Evolutionary conservation across 2,329 filamentous ascomycete genomes (phyloP).

Genomic region (Diaporthe ampelina): DNA sequence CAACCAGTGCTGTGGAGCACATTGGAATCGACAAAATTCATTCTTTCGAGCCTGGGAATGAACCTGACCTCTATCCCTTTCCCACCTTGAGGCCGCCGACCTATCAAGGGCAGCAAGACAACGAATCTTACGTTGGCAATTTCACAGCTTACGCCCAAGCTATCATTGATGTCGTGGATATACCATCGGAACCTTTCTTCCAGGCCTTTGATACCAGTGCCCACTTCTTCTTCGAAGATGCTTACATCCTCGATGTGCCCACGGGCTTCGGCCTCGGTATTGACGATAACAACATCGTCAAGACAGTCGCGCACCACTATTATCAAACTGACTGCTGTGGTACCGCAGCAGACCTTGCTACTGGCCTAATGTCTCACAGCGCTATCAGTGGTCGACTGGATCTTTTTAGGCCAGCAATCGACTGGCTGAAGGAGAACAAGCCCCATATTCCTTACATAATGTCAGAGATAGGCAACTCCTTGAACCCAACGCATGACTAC

Average conservation of each 20-base stretch:
- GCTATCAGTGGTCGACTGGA: constrained; percentile 43
- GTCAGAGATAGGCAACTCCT: constrained; percentile 54
- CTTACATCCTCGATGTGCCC: constrained; percentile 48
- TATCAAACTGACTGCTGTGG: constrained; percentile 51
- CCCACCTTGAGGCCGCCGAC: constrained; percentile 50
- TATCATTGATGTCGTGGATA: constrained; percentile 47
- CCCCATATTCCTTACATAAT: constrained; percentile 52
- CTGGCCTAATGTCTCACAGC: constrained; percentile 40
- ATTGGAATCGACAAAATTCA: constrained; percentile 52
- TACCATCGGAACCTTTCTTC: constrained; percentile 50
- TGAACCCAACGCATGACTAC: constrained; percentile 49
- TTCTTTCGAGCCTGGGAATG: constrained; percentile 54
- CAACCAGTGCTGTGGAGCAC: constrained; percentile 47
- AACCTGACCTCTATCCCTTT: constrained; percentile 52
- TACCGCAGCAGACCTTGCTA: constrained; percentile 47
- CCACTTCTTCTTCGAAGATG: constrained; percentile 46
- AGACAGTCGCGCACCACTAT: constrained; percentile 55
- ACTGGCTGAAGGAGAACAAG: constrained; percentile 50
- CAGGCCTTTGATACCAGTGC: constrained; percentile 53
- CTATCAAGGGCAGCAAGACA: constrained; percentile 52
- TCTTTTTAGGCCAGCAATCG: constrained; percentile 48
- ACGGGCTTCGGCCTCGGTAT: constrained; percentile 52
- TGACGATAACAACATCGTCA: constrained; percentile 49
- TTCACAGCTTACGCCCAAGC: constrained; percentile 52
- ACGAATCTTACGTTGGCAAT: constrained; percentile 53